Evolutionary conservation across 176 grass and related monocot genomes (phyloP), one percentile per base, ranked within the genome.

Genomic region (Musa schizocarpa): DNA sequence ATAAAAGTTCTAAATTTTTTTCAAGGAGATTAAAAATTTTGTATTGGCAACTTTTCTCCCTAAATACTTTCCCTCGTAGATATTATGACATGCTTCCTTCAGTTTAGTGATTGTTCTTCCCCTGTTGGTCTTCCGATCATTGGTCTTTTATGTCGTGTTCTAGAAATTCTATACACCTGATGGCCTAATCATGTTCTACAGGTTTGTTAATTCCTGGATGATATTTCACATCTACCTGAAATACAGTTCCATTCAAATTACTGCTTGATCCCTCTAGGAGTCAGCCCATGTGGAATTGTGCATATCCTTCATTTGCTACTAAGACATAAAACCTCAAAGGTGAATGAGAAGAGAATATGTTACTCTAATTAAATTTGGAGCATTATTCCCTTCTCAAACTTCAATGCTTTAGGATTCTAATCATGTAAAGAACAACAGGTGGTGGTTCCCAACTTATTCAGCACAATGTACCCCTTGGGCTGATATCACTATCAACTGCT

Each of bases 301-400:
- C 34, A 20, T 19, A 9, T n/a, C 13, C 17, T 20, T n/a, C 17
- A 62, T 62, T 19, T 19, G 58, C n/a, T 26, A 26, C 9, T 20
- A 26, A 26, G 21, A 65, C 21, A 27, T 65, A 11, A 3, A 65
- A 25, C 24, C 23, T 26, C n/a, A 64, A 64, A 64, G 16, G 11
- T 24, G 62, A 6, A 64, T 64, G 62, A 0, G 22, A 64, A 65
- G 2, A 65, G 4, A 26, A 65, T 12, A 65, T 13, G 22, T 9
- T 65, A 13, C 10, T 26, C 63, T 26, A 20, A 8, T 65, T 25
- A 24, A 65, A 26, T 65, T 26, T 2, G 9, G 26, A 26, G 63
- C 9, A 65, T 26, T 29, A 27, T 65, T 65, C 23, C 63, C 20
- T 65, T 65, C 58, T 65, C 63, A 65, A 65, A 65, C 63, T 65